Conservation (phyloP, 768 basidiomycete genomes). For the Phanerochaete sordida region DNA sequence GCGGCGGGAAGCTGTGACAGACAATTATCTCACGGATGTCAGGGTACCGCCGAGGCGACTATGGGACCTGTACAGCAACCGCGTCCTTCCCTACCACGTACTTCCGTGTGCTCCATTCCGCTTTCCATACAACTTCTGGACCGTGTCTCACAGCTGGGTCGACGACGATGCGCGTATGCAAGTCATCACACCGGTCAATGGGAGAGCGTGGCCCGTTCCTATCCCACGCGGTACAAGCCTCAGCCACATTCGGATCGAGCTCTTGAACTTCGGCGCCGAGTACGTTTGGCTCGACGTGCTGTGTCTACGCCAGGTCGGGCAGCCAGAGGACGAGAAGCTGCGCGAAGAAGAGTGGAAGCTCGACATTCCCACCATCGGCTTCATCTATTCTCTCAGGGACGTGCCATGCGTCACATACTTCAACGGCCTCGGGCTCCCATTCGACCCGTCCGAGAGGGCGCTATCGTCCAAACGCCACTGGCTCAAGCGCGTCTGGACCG, state of each 20-base stretch:
- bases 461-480: background rate
- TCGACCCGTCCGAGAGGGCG: background rate
- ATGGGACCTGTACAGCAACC: background rate
- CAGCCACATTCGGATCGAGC: background rate
- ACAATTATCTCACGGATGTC: background rate
- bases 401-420: background rate
- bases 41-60: background rate
- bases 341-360: background rate
- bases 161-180: background rate
- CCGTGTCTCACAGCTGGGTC: background rate
- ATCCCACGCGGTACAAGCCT: background rate
- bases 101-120: background rate
- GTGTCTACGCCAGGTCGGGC: background rate
- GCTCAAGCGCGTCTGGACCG: background rate
- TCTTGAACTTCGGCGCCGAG: background rate
- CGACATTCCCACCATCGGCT: background rate
- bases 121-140: background rate
- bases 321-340: background rate
- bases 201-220: background rate
- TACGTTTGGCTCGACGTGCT: background rate
- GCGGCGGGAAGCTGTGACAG: background rate
- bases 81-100: background rate
- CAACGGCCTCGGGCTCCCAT: background rate
- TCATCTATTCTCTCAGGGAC: background rate
- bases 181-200: background rate